Conservation (phyloP, 2,329 filamentous ascomycete genomes). For the Pseudogymnoascus sp. region DNA sequence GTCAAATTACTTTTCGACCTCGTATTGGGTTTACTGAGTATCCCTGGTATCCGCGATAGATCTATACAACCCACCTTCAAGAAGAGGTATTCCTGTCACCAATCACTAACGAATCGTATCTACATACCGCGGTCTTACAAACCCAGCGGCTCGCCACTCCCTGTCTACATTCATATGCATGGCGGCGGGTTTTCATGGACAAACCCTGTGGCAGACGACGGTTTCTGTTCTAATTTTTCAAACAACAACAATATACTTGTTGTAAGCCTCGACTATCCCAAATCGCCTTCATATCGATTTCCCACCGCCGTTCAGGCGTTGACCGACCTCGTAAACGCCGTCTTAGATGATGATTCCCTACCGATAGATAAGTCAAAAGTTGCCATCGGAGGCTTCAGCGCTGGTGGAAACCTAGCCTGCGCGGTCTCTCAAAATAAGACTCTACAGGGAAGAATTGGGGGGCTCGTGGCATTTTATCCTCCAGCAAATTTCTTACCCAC, state of each 20-base stretch:
- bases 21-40: not conserved
- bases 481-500: not conserved
- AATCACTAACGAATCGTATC: constrained; percentile 29
- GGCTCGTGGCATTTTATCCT: constrained; percentile 41
- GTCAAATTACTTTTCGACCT: not conserved
- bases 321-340: constrained; percentile 37
- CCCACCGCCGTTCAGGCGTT: constrained; percentile 41
- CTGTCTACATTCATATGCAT: constrained; percentile 45
- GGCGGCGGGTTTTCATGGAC: constrained; percentile 47
- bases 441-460: constrained; percentile 30
- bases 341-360: constrained; percentile 39
- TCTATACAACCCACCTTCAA: not conserved
- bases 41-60: not conserved
- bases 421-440: constrained; percentile 34
- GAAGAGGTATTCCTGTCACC: not conserved
- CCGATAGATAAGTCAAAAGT: constrained; percentile 40
- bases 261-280: constrained; percentile 44
- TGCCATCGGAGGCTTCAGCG: constrained; percentile 44
- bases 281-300: constrained; percentile 41
- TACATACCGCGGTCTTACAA: constrained; percentile 37
- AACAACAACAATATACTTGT: constrained; percentile 38
- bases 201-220: constrained; percentile 39
- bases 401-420: constrained; percentile 45
- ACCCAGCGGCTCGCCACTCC: constrained; percentile 27
- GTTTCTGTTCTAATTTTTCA: constrained; percentile 42